These are phyloP conservation scores for Blastobotrys buckinghamii DNA, from an alignment of 1,139 yeast genomes.

Conservation along the genomic window DNA sequence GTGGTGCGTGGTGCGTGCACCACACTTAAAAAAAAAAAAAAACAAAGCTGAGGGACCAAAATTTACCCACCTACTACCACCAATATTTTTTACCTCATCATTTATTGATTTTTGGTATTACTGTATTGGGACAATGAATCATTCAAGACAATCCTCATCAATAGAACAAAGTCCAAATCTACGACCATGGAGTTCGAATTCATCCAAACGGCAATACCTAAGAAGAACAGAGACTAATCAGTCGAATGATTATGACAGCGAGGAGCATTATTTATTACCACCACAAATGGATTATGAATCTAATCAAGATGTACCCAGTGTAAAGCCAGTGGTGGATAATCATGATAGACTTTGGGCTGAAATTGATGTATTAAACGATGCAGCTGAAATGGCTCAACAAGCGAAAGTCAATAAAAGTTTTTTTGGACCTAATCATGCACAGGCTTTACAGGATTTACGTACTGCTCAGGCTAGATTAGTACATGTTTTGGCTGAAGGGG, in stretches of 20 bases:
- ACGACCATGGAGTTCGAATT: neutral
- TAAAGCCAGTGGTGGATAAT: constrained; percentile 30
- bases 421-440: constrained; percentile 56
- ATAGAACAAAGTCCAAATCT: neutral
- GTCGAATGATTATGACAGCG: neutral
- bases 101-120: no score
- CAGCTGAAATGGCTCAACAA: constrained; percentile 56
- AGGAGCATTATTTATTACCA: neutral
- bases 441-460: constrained; percentile 51
- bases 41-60: neutral
- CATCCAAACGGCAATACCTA: neutral
- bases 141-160: neutral
- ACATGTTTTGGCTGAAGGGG: constrained; percentile 43
- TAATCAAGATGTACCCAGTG: constrained; percentile 25
- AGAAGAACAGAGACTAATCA: constrained; percentile 5
- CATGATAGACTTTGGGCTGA: constrained; percentile 85
- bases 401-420: constrained; percentile 50
- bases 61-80: no score
- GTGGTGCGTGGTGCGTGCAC: no score
- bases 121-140: neutral
- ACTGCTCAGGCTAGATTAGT: constrained; percentile 56
- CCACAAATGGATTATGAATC: neutral
- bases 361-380: constrained; percentile 80
- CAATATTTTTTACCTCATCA: no score
- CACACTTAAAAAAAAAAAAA: neutral